Evolutionary conservation across 495 filamentous ascomycete species (phyloP).

Genomic region (Penicillium samsonianum): DNA sequence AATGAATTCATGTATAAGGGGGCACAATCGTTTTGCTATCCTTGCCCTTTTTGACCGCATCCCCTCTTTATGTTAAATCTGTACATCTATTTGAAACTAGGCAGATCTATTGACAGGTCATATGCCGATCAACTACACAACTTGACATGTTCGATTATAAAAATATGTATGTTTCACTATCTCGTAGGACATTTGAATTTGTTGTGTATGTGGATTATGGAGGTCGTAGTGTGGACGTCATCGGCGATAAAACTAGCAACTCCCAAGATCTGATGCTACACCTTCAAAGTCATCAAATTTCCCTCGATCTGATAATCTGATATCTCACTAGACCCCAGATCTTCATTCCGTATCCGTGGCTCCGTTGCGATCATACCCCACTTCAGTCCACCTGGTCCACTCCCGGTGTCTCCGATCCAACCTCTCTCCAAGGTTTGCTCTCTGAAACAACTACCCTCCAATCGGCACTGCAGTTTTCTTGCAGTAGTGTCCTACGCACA

Average conservation of each 20-base stretch:
- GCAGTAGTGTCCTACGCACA: constrained; percentile 21
- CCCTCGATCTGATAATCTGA: too few species aligned
- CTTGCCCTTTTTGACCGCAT: constrained; percentile 8
- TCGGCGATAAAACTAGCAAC: background rate
- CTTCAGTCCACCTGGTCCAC: constrained; percentile 4
- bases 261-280: background rate
- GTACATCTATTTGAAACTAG: background rate
- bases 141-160: too few species aligned
- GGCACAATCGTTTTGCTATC: constrained; percentile 10
- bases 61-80: background rate
- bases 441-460: constrained; percentile 7
- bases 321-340: constrained; percentile 12
- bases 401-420: background rate
- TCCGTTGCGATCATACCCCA: constrained; percentile 8
- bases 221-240: background rate
- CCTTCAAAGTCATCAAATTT: too few species aligned
- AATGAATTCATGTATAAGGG: constrained; percentile 20
- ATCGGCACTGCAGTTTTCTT: constrained; percentile 14
- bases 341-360: constrained; percentile 4
- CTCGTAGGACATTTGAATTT: too few species aligned
- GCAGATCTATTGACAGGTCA: background rate
- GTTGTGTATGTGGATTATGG: too few species aligned
- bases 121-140: background rate
- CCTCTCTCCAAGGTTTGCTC: background rate
- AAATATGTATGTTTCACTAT: too few species aligned